Base-by-base conservation (phyloP, 768 basidiomycete species). In the Coprinellus aureogranulatus region DNA sequence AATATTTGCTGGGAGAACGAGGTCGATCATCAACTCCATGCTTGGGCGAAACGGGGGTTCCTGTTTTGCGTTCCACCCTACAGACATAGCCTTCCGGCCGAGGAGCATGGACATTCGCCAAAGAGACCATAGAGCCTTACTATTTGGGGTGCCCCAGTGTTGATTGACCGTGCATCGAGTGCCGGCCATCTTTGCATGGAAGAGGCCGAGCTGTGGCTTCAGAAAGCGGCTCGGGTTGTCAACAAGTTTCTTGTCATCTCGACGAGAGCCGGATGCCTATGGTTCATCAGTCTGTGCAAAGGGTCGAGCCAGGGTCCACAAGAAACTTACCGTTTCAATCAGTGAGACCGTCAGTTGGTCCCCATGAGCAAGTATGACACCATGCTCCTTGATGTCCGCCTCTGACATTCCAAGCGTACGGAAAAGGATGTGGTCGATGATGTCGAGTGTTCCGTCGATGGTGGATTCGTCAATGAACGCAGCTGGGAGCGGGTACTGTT, bases 141-240 rank as follows among this genome's bases (percentile, higher is more conserved):
- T 27, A 39, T 70, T 71, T 22, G 67, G 64, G 20, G 46, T 58
- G 3, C 70, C 69, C 70, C 70, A 71, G 40, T 59, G 61, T 52
- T 71, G 65, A 49, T 71, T 71, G 1, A 60, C 55, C 5, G 65
- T 45, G 50, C 65, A 55, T 0, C 64, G 65, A 26, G 53, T 54
- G 0, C 59, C 60, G 0, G 70, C 59, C 45, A 71, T 59, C 51
- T 70, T 68, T 20, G 57, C 57, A 30, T 71, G 68, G 22, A 71
- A 64, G 3, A 69, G 50, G 3, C 70, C 69, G 25, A 63, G 57
- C 20, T 64, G 63, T 6, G 60, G 59, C 52, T 61, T 62, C 18
- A 59, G 59, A 54, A 49, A 67, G 16, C 12, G 41, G 37, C 61
- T 58, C 14, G 59, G 40, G 25, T 64, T 69, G 49, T 65, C 59